Evolutionary conservation across 371 early-diverging fungal genomes (phyloP), one percentile per base, ranked within the genome.

Genomic region (Mucor mucedo): DNA sequence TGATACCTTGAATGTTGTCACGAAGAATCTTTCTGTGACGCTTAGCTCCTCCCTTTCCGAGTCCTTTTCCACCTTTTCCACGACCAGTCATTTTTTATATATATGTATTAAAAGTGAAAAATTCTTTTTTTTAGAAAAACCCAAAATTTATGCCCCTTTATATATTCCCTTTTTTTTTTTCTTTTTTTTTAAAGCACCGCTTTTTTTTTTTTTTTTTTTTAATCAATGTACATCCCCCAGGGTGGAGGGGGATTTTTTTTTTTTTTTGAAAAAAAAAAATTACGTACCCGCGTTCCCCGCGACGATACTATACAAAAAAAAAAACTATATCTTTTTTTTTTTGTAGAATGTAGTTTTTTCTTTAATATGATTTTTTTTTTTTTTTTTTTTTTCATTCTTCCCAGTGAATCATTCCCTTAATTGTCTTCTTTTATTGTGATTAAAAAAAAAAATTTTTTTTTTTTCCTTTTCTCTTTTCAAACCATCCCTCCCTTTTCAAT

Each of bases 11-110:
- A 80, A 97, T 97, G 94, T 95, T 97, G 82, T 97, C 98, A 75
- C 97, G 93, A 70, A 98, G 90, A 86, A 98, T 96, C 92, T 98
- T 98, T 87, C 99, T 93, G 85, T 99, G 99, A 81, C 99, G 97
- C 89, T 98, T 98, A 77, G 97, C 97, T 65, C 95, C 94, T 71
- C 96, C 95, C 86, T 95, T 96, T 90, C 96, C 97, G 69, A 95
- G 87, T 79, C 97, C 97, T 87, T 97, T 98, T 80, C 97, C 97
- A 81, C 95, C 95, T 87, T 98, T 98, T 71, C 98, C 98, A 82
- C 95, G 90, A 79, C 93, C 94, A 88, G 93, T 85, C 94, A 93
- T 92, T 75, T 57, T 87, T 21, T 21, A 21, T 21, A 21, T 56
- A 55, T 44, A 11, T 62, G 33, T 63, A 58, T 30, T 47, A 33